phyloP scores from a whole-genome alignment of 1,284 basidiomycete genomes.

The Prillingera fragicola region DNA sequence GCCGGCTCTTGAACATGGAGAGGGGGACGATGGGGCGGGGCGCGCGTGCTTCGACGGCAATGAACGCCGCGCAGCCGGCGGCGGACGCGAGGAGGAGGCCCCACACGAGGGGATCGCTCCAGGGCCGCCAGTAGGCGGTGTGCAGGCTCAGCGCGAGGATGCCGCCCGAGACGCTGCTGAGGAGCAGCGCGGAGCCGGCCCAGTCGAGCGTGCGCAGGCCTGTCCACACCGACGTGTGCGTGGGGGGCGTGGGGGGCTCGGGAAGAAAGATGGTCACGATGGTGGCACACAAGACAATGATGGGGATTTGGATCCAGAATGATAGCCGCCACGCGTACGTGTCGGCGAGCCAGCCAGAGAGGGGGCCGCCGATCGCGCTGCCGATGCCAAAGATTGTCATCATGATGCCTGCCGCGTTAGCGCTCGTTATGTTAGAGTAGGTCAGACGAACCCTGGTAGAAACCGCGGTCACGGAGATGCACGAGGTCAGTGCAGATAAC shows the following conservation, averaged over 20 bases:
- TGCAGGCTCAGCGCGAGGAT: constrained; percentile 75
- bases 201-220: constrained; percentile 40
- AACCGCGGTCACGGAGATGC: constrained; percentile 43
- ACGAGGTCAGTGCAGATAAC: constrained; percentile 48
- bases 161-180: constrained; percentile 64
- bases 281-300: constrained; percentile 30
- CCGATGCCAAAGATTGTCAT: constrained; percentile 47
- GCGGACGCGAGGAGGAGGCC: constrained; percentile 58
- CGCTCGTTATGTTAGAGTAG: too few relatives aligned
- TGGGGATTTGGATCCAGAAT: constrained; percentile 43
- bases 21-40: constrained; percentile 76
- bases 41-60: constrained; percentile 65
- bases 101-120: constrained; percentile 65
- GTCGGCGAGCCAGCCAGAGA: constrained; percentile 43
- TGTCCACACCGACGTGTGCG: constrained; percentile 27
- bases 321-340: constrained; percentile 39
- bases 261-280: constrained; percentile 37
- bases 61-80: constrained; percentile 56
- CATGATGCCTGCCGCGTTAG: constrained; percentile 35
- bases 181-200: constrained; percentile 53
- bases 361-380: constrained; percentile 42
- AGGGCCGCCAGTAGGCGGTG: constrained; percentile 71
- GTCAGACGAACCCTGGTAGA: constrained; percentile 41
- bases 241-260: constrained; percentile 32
- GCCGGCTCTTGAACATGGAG: constrained; percentile 63